Evolutionary conservation across 768 basidiomycete genomes (phyloP).

Genomic region (Lentinula guzmanii): DNA sequence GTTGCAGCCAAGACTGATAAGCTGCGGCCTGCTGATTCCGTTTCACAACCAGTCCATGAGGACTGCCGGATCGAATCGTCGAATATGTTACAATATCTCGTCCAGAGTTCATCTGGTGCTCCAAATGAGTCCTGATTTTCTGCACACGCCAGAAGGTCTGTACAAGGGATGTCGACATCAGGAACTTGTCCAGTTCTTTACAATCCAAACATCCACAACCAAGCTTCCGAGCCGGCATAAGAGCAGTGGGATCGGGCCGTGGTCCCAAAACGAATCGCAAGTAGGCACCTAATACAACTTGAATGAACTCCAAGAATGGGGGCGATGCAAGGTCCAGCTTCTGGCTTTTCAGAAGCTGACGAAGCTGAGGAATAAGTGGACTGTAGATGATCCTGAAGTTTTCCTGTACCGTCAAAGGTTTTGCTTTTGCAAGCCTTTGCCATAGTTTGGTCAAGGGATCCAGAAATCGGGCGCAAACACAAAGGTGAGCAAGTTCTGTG

Average conservation of each 20-base stretch:
- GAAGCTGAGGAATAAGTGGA: constrained; percentile 20
- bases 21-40: constrained; percentile 18
- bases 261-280: constrained; percentile 21
- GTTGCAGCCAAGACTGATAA: constrained; percentile 3
- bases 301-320: constrained; percentile 8
- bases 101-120: constrained; percentile 13
- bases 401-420: constrained; percentile 1
- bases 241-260: constrained; percentile 9
- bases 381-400: constrained; percentile 21
- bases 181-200: constrained; percentile 19
- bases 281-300: constrained; percentile 21
- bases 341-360: constrained; percentile 11
- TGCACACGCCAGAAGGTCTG: constrained; percentile 15
- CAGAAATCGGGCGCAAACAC: constrained; percentile 14
- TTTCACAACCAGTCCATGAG: constrained; percentile 21
- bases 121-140: constrained; percentile 18
- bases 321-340: not conserved
- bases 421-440: constrained; percentile 14
- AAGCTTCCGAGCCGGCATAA: constrained; percentile 19
- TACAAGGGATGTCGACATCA: constrained; percentile 11
- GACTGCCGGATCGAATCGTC: constrained; percentile 14
- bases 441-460: constrained; percentile 18
- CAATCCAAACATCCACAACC: constrained; percentile 28
- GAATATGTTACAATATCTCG: constrained; percentile 7
- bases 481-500: constrained; percentile 19